A percentile compares a stretch with the other conserved stretches of the same genome.
phyloP scores from a whole-genome alignment of 176 grass and related monocot species.

The Triticum dicoccoides region DNA sequence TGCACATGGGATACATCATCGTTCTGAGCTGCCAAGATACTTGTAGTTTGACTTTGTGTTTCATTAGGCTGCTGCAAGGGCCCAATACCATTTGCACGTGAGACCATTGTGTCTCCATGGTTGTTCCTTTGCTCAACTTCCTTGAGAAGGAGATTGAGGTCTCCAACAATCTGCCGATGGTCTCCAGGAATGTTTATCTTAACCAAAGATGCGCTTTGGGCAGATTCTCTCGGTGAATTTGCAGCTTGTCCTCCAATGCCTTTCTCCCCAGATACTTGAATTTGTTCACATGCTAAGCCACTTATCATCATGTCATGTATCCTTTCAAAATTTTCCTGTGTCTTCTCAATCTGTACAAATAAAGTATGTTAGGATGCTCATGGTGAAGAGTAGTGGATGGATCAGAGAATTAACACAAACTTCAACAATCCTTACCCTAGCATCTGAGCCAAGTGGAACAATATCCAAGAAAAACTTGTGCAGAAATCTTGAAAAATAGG shows the following conservation, averaged over 20 bases:
- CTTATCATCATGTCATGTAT: slow-evolving; percentile 77
- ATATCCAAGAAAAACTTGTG: slow-evolving; percentile 96
- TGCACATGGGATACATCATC: slow-evolving; percentile 46
- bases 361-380: slow-evolving; percentile 6
- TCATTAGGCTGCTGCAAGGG: slow-evolving; percentile 26
- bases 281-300: slow-evolving; percentile 33
- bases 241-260: slow-evolving; percentile 20
- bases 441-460: slow-evolving; percentile 86
- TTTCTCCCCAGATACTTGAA: slow-evolving; percentile 33
- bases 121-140: slow-evolving; percentile 60
- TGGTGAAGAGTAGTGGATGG: neutral
- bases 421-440: slow-evolving; percentile 63
- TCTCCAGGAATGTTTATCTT: slow-evolving; percentile 46
- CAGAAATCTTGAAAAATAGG: slow-evolving; percentile 87
- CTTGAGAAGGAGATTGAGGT: slow-evolving; percentile 76
- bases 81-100: slow-evolving; percentile 20
- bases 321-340: slow-evolving; percentile 65
- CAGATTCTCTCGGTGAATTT: slow-evolving; percentile 34
- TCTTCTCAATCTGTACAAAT: slow-evolving; percentile 63
- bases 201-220: slow-evolving; percentile 17
- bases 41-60: slow-evolving; percentile 26
- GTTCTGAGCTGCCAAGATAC: slow-evolving; percentile 29
- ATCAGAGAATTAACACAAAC: slow-evolving; percentile 23
- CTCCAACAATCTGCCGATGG: slow-evolving; percentile 69
- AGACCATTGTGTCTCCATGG: slow-evolving; percentile 26